Percentiles rank a stretch among this genome's conserved stretches.
phyloP scores from a whole-genome alignment of 2,329 filamentous ascomycete species.

The Colletotrichum orbiculare region DNA sequence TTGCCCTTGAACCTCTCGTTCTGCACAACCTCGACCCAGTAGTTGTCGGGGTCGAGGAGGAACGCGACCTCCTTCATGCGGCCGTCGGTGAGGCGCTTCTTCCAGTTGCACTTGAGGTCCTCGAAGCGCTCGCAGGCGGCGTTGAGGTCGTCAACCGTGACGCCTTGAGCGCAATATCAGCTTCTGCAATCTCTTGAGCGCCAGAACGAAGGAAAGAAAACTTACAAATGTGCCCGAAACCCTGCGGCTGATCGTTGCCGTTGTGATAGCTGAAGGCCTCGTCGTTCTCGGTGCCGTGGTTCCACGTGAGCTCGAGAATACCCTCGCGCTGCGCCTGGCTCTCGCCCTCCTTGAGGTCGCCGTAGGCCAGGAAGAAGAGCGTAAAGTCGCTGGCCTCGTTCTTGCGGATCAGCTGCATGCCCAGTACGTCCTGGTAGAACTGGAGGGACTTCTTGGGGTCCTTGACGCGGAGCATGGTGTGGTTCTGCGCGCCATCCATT shows the following conservation, averaged over 20 bases:
- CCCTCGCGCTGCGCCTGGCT: slow-evolving; percentile 79
- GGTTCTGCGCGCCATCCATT: slow-evolving; percentile 65
- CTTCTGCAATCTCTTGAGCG: too few relatives aligned
- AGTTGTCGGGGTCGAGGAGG: slow-evolving; percentile 86
- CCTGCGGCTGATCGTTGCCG: slow-evolving; percentile 90
- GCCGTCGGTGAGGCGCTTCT: slow-evolving; percentile 94
- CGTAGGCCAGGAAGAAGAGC: slow-evolving; percentile 92
- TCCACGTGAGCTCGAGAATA: slow-evolving; percentile 90
- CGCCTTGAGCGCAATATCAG: slow-evolving; percentile 56
- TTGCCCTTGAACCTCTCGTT: slow-evolving; percentile 74
- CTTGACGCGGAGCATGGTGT: slow-evolving; percentile 96
- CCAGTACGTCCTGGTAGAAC: slow-evolving; percentile 87
- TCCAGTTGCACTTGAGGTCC: slow-evolving; percentile 84
- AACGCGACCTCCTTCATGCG: slow-evolving; percentile 96
- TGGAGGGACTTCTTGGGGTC: slow-evolving; percentile 77
- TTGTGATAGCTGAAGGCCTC: slow-evolving; percentile 88
- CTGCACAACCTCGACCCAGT: slow-evolving; percentile 85
- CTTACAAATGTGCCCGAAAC: slow-evolving; percentile 92
- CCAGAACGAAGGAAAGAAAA: slow-evolving; percentile 35
- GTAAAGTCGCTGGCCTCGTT: slow-evolving; percentile 83
- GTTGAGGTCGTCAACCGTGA: slow-evolving; percentile 89
- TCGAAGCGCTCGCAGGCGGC: slow-evolving; percentile 90
- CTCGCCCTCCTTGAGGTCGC: slow-evolving; percentile 58
- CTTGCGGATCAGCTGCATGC: slow-evolving; percentile 85
- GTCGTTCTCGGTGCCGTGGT: slow-evolving; percentile 86